phyloP scores from a whole-genome alignment of 768 basidiomycete genomes.

The Boletus sp. region DNA sequence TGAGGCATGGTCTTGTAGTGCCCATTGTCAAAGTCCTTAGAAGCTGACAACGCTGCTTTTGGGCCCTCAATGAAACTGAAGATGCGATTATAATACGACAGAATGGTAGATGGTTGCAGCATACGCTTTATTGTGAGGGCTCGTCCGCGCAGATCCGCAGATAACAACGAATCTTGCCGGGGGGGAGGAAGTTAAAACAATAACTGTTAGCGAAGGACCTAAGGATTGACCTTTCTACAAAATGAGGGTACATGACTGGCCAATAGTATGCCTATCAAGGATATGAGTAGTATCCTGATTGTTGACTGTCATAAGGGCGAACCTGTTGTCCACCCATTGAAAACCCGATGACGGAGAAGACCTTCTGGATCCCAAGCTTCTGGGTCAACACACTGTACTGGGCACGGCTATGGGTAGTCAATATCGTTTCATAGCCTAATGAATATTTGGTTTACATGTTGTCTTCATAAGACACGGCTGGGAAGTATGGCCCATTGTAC shows the following conservation, averaged over 20 bases:
- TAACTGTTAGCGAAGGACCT: neutral
- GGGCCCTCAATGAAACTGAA: conserved; percentile 58
- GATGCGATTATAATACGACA: neutral
- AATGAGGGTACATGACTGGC: conserved; percentile 54
- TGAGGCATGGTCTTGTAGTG: conserved; percentile 48
- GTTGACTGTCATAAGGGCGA: neutral
- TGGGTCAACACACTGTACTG: conserved; percentile 51
- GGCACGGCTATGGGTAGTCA: conserved; percentile 40
- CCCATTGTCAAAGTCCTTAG: conserved; percentile 52
- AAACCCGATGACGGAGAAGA: conserved; percentile 49
- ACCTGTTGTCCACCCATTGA: conserved; percentile 59
- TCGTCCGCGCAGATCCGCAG: conserved; percentile 55
- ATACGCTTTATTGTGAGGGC: conserved; percentile 54
- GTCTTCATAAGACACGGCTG: conserved; percentile 51
- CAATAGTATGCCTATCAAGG: conserved; percentile 49
- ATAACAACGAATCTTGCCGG: conserved; percentile 45
- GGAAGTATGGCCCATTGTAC: conserved; percentile 59
- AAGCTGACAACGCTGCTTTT: conserved; percentile 49
- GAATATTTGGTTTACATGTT: conserved; percentile 43
- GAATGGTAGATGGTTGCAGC: neutral
- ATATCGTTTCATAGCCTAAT: neutral
- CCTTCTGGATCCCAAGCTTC: conserved; percentile 41
- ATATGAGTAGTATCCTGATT: neutral
- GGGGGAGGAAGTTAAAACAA: neutral
- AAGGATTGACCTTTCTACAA: conserved; percentile 41